A percentile compares a stretch with the other conserved stretches of the same genome.
Evolutionary conservation across 345 rosid species (phyloP).

Genomic region (Moricandia arvensis): DNA sequence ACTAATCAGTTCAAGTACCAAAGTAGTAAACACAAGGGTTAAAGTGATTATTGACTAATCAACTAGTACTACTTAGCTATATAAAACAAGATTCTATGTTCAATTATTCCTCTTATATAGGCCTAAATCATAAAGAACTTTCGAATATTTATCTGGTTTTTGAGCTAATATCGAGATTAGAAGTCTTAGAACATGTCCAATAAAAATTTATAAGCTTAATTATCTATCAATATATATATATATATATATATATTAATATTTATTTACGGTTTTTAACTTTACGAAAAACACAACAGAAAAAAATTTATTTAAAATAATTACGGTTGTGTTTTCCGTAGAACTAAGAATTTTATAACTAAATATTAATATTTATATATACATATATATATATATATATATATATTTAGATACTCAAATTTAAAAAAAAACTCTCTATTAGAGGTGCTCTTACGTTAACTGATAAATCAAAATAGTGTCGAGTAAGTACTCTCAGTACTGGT

Average conservation of each 20-base stretch:
- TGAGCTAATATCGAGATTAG: background rate
- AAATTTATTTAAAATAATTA: too few species aligned
- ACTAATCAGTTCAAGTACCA: background rate
- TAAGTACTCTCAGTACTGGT: background rate
- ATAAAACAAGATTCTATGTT: too few species aligned
- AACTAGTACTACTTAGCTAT: background rate
- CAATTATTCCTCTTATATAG: background rate
- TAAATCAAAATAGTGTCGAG: background rate
- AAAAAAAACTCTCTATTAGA: too few species aligned
- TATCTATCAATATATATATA: too few species aligned
- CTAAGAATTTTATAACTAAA: too few species aligned
- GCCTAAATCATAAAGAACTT: background rate
- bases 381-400: too few species aligned
- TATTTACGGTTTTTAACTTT: background rate
- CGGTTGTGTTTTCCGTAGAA: too few species aligned
- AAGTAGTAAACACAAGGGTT: conserved; percentile 1
- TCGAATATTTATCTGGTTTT: background rate
- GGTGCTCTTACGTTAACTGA: background rate
- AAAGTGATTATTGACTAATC: conserved; percentile 6
- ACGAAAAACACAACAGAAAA: too few species aligned
- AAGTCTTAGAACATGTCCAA: background rate
- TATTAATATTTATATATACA: too few species aligned
- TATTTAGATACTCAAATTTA: too few species aligned
- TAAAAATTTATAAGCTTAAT: too few species aligned
- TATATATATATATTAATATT: too few species aligned